Base-by-base conservation (phyloP, 352 stramenopile species). In the Peronosclerospora sorghi region DNA sequence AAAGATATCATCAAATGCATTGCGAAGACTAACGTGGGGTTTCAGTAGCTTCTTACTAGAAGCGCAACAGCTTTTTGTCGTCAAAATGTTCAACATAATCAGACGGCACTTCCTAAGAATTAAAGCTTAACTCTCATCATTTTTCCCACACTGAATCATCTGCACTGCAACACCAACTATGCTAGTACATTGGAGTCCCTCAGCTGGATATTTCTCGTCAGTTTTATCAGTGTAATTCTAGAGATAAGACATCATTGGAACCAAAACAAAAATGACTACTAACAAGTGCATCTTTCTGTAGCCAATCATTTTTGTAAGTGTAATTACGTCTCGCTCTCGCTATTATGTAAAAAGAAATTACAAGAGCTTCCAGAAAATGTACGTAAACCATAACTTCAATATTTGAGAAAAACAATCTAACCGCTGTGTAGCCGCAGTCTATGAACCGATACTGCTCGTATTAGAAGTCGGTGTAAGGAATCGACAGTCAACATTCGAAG, bases 11-110 rank as follows among this genome's bases (percentile, higher is more conserved):
- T n/a, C n/a, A n/a, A n/a, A n/a, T n/a, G n/a, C n/a, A n/a, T n/a
- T n/a, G n/a, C n/a, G n/a, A n/a, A n/a, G n/a, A n/a, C n/a, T n/a
- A n/a, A n/a, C n/a, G n/a, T n/a, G n/a, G 62, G 73, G 65, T 77
- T 56, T 75, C 64, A 75, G 65, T 35, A 57, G 37, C 60, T 37
- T 51, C 60, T 37, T 38, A 45, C 44, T 41, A 45, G 45, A 40
- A 45, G 44, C 50, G 51, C 48, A 21, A 62, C 48, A 78, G 57
- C 65, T 74, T 60, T 45, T 66, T 65, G 42, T 65, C 67, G 67
- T 75, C 64, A 79, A 75, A 74, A 79, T 61, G 63, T 78, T 79
- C 67, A 75, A 74, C 68, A 76, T 80, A 39, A 80, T 80, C 65
- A 49, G 68, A 80, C 68, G 68, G 68, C 64, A 76, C 68, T 79